These are phyloP conservation scores for Dichomitus squalens DNA, from an alignment of 1,284 basidiomycete species.

Conservation along the genomic window DNA sequence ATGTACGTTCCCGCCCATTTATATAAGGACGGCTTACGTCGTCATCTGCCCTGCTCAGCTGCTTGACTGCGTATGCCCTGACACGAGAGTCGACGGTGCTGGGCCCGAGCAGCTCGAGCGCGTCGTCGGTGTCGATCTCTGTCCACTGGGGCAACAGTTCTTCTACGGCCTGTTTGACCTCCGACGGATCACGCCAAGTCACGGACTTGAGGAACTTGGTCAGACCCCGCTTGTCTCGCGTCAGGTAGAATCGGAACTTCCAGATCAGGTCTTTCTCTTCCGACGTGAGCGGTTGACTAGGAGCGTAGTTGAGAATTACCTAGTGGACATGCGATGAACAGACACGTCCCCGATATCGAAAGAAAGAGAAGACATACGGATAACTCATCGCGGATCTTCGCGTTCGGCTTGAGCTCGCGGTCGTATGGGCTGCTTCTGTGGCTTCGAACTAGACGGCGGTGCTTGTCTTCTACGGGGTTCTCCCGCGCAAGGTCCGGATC, in stretches of 20 bases:
- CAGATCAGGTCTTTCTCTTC: constrained; percentile 97
- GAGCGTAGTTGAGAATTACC: constrained; percentile 91
- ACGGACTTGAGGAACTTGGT: constrained; percentile 99
- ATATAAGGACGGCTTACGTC: constrained; percentile 59
- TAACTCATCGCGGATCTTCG: constrained; percentile 92
- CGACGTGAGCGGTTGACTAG: constrained; percentile 84
- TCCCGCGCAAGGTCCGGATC: constrained; percentile 91
- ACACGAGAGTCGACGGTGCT: constrained; percentile 91
- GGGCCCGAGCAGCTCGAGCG: constrained; percentile 92
- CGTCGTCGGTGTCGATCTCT: constrained; percentile 96
- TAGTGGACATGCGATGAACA: constrained; percentile 34
- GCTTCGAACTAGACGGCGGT: constrained; percentile 91
- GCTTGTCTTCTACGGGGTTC: constrained; percentile 98
- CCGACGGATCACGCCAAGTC: constrained; percentile 94
- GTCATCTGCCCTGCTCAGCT: constrained; percentile 90
- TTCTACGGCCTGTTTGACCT: constrained; percentile 98
- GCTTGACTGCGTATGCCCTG: constrained; percentile 91
- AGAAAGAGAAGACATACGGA: constrained; percentile 58
- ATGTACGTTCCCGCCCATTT: neutral
- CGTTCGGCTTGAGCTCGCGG: constrained; percentile 95
- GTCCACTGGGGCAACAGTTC: constrained; percentile 96
- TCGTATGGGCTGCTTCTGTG: constrained; percentile 95
- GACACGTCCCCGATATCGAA: neutral
- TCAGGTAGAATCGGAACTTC: constrained; percentile 98
- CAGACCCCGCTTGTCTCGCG: constrained; percentile 85